Conservation (phyloP, 2,329 filamentous ascomycete species). For the Aspergillus fumigatiaffinis region DNA sequence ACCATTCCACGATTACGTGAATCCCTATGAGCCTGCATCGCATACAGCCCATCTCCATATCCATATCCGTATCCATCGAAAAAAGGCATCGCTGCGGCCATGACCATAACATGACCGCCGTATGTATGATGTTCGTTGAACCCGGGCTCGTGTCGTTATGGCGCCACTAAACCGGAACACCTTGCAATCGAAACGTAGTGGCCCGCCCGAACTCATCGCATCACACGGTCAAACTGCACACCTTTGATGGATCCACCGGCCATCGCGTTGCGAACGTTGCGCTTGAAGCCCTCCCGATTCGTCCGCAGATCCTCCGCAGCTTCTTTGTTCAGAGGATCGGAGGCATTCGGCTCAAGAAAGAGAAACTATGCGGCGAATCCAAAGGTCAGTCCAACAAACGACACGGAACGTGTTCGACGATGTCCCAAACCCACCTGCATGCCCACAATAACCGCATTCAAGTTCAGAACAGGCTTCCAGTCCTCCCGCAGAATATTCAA, state of each 20-base stretch:
- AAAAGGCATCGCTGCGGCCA: not conserved
- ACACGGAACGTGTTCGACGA: not conserved
- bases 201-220: slow-evolving; percentile 49
- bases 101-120: not conserved
- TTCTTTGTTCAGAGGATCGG: slow-evolving; percentile 97
- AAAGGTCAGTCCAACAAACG: not conserved
- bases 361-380: slow-evolving; percentile 62
- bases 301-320: slow-evolving; percentile 86
- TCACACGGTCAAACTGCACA: slow-evolving; percentile 71
- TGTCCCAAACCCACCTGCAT: slow-evolving; percentile 61
- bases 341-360: slow-evolving; percentile 95
- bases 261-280: slow-evolving; percentile 85
- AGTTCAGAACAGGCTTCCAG: slow-evolving; percentile 96
- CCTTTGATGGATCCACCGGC: slow-evolving; percentile 71
- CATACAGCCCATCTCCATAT: not conserved
- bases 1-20: slow-evolving; percentile 8
- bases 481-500: slow-evolving; percentile 96
- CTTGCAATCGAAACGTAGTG: not conserved
- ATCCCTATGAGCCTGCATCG: not conserved
- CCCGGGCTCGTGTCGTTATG: not conserved
- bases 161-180: not conserved
- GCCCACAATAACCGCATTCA: slow-evolving; percentile 95
- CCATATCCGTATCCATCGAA: not conserved
- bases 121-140: not conserved
- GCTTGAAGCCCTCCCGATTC: slow-evolving; percentile 84